phyloP scores from a whole-genome alignment of 2,329 filamentous ascomycete species.

The Fusarium sarcochroum region DNA sequence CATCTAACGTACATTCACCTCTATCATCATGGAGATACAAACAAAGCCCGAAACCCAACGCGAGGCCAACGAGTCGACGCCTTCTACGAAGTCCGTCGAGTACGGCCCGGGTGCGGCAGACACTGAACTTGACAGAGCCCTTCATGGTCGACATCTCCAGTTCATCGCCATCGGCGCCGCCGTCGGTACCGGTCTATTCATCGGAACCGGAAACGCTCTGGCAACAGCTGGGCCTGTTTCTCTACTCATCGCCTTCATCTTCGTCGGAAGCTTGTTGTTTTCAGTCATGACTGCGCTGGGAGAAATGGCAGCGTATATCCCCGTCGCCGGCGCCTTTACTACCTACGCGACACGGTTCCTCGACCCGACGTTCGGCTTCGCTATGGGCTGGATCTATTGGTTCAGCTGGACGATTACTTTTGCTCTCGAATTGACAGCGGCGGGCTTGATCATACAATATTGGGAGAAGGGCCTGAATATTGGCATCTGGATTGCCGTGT shows the following conservation, averaged over 20 bases:
- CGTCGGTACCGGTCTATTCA: constrained; percentile 75
- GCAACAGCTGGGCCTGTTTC: constrained; percentile 26
- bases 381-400: constrained; percentile 73
- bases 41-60: constrained; percentile 1
- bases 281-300: constrained; percentile 55
- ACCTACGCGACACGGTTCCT: constrained; percentile 66
- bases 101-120: constrained; percentile 56
- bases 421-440: constrained; percentile 70
- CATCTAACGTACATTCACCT: neutral
- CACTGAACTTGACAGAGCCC: constrained; percentile 66
- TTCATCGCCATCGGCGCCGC: constrained; percentile 65
- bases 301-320: constrained; percentile 69
- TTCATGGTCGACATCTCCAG: constrained; percentile 73
- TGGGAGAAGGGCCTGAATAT: constrained; percentile 68
- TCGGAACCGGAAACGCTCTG: constrained; percentile 50
- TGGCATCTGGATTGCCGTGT: constrained; percentile 72
- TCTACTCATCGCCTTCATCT: constrained; percentile 33
- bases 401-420: constrained; percentile 72
- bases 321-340: constrained; percentile 69
- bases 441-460: constrained; percentile 71
- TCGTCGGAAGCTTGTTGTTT: constrained; percentile 22
- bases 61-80: constrained; percentile 9
- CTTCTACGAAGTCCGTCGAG: constrained; percentile 42
- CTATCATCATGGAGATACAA: constrained; percentile 29
- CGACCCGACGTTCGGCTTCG: constrained; percentile 69